These are phyloP conservation scores for Fusarium miscanthi DNA, from an alignment of 2,329 filamentous ascomycete genomes.

Conservation along the genomic window DNA sequence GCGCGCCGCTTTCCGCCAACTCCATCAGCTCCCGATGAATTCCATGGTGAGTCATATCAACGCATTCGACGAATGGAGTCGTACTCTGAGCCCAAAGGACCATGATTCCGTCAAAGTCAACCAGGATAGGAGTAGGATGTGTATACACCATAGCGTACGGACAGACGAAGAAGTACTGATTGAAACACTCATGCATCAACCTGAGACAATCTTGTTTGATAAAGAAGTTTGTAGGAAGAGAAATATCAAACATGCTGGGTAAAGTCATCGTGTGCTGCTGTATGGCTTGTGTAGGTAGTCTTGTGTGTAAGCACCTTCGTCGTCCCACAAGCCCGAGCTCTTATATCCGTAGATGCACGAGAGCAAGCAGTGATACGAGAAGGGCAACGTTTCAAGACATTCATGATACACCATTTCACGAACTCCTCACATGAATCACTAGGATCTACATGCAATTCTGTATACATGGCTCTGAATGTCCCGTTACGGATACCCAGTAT, in stretches of 20 bases:
- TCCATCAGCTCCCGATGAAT: conserved; percentile 8
- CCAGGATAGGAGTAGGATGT: conserved; percentile 7
- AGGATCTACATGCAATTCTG: neutral
- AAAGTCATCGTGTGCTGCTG: neutral
- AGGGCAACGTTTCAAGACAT: neutral
- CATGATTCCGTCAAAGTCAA: neutral
- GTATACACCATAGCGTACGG: neutral
- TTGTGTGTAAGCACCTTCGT: neutral
- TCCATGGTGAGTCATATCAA: conserved; percentile 12
- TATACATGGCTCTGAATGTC: neutral
- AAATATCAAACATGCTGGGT: neutral
- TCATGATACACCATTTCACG: neutral
- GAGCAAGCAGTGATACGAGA: neutral
- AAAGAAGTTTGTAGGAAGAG: neutral
- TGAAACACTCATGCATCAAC: neutral
- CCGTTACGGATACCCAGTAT: neutral
- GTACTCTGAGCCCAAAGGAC: conserved; percentile 17
- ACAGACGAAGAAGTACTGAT: neutral
- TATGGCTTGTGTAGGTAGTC: neutral
- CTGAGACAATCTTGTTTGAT: neutral
- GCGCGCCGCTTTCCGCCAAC: conserved; percentile 21
- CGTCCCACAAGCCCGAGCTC: neutral
- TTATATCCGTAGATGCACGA: conserved; percentile 1
- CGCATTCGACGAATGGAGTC: neutral
- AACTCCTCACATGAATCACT: neutral